Evolutionary conservation across 2,329 filamentous ascomycete genomes (phyloP).

Genomic region (Xylaria multiplex): DNA sequence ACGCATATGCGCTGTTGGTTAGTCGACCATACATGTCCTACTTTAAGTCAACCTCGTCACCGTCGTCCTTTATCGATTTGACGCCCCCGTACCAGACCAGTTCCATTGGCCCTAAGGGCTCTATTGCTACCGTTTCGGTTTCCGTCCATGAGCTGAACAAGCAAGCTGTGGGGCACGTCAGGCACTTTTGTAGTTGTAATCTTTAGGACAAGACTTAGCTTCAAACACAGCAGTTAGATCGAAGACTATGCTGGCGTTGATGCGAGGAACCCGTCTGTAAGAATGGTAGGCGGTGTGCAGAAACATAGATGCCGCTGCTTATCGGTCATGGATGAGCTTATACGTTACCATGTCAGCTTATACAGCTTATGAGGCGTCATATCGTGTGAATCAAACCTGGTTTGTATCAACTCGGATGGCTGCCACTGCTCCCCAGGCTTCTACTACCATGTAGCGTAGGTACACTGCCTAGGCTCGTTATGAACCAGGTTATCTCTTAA

Average conservation of each 20-base stretch:
- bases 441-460: too few relatives aligned
- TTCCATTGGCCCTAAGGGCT: background rate
- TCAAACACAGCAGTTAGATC: background rate
- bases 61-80: background rate
- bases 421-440: background rate
- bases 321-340: slow-evolving; percentile 5
- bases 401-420: slow-evolving; percentile 18
- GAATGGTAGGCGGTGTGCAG: slow-evolving; percentile 6
- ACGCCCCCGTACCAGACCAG: background rate
- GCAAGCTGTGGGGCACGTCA: background rate
- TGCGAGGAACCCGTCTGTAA: background rate
- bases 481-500: slow-evolving; percentile 3
- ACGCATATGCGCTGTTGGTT: background rate
- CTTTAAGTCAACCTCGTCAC: background rate
- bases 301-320: slow-evolving; percentile 16
- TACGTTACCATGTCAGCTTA: slow-evolving; percentile 24
- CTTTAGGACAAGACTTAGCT: background rate
- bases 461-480: slow-evolving; percentile 1
- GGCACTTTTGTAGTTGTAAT: background rate
- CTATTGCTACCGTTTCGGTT: background rate
- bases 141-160: background rate
- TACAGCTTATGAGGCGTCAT: slow-evolving; percentile 29
- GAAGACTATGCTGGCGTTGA: background rate
- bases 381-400: slow-evolving; percentile 1
- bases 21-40: background rate